A percentile compares a stretch with the other conserved stretches of the same genome.
Evolutionary conservation across 371 early-diverging fungal species (phyloP).

Genomic region (Mortierella sp.): DNA sequence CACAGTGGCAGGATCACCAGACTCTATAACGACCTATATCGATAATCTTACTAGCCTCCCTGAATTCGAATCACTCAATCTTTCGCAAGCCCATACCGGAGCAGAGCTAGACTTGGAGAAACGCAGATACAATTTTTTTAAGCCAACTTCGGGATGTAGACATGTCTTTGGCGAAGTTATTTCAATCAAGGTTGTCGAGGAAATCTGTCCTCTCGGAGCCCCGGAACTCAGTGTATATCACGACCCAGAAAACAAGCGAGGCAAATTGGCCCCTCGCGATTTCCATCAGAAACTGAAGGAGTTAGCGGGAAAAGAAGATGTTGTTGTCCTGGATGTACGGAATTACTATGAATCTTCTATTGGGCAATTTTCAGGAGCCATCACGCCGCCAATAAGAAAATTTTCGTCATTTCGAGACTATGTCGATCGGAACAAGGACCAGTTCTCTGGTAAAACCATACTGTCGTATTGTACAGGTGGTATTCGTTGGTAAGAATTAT

Average conservation of each 20-base stretch:
- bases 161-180: constrained; percentile 72
- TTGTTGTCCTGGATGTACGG: constrained; percentile 72
- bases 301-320: constrained; percentile 46
- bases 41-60: constrained; percentile 52
- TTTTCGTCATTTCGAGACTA: constrained; percentile 76
- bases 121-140: constrained; percentile 67
- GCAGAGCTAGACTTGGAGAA: constrained; percentile 7
- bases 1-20: constrained; percentile 69
- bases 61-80: constrained; percentile 48
- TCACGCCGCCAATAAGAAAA: constrained; percentile 74
- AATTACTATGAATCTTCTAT: constrained; percentile 80
- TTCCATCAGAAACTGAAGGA: constrained; percentile 61
- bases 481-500: constrained; percentile 57
- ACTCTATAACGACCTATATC: constrained; percentile 63
- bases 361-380: constrained; percentile 73
- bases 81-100: constrained; percentile 12
- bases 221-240: constrained; percentile 46
- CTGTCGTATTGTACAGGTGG: constrained; percentile 83
- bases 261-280: constrained; percentile 61
- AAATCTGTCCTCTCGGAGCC: constrained; percentile 76
- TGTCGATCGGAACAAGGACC: constrained; percentile 65
- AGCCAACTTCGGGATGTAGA: constrained; percentile 74
- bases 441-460: constrained; percentile 65
- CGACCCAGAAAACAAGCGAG: constrained; percentile 38
- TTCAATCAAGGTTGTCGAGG: constrained; percentile 74